These are phyloP conservation scores for Fusarium bactridioides DNA, from an alignment of 2,329 filamentous ascomycete species.

Conservation along the genomic window DNA sequence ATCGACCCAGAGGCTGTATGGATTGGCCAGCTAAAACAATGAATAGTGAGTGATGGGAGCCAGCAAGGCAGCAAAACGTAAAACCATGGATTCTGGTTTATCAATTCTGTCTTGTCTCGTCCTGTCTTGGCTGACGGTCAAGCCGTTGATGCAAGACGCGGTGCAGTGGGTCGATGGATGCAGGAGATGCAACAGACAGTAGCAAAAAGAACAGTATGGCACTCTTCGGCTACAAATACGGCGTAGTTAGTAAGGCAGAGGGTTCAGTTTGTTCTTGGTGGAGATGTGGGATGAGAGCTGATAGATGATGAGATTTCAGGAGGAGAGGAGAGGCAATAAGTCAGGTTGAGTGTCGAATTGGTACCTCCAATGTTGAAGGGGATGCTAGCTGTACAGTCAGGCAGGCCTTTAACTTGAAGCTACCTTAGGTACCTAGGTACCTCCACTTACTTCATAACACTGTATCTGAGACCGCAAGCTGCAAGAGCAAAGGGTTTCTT, in stretches of 20 bases:
- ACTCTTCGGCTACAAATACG: slow-evolving; percentile 15
- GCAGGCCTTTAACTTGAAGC: not conserved
- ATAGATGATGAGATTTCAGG: slow-evolving; percentile 20
- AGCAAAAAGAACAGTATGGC: slow-evolving; percentile 13
- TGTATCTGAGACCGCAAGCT: not conserved
- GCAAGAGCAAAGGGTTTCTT: not conserved
- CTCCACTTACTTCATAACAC: not conserved
- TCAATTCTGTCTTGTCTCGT: not conserved
- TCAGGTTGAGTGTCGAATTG: not conserved
- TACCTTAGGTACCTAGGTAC: not conserved
- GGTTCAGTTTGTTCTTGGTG: not conserved
- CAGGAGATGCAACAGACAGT: slow-evolving; percentile 33
- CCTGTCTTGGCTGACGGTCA: slow-evolving; percentile 10
- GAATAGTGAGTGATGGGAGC: not conserved
- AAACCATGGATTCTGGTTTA: slow-evolving; percentile 1
- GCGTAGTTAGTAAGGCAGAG: slow-evolving; percentile 25
- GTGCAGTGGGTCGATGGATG: slow-evolving; percentile 36
- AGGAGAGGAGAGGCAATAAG: not conserved
- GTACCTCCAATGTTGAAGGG: not conserved
- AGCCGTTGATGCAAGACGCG: slow-evolving; percentile 25
- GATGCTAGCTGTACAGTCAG: not conserved
- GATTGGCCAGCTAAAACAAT: slow-evolving; percentile 11
- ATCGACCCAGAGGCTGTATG: slow-evolving; percentile 20
- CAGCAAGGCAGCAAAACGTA: not conserved
- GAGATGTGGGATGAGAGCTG: slow-evolving; percentile 16